Percentiles rank a stretch among this genome's conserved stretches.
These are phyloP conservation scores for Ogataea pini DNA, from an alignment of 805 yeast species.

Conservation along the genomic window DNA sequence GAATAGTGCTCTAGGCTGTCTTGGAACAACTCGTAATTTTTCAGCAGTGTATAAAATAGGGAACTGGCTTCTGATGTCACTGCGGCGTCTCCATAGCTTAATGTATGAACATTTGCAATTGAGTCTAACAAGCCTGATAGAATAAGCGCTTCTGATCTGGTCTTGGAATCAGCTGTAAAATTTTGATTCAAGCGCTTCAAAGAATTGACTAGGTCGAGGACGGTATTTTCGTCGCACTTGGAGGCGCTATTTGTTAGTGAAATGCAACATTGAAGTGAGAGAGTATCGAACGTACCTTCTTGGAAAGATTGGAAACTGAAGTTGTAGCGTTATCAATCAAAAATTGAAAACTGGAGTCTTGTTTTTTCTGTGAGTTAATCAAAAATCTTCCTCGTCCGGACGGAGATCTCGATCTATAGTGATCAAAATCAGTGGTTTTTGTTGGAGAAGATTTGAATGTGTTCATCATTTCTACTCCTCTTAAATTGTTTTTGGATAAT, in stretches of 20 bases:
- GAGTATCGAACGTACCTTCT: slow-evolving; percentile 12
- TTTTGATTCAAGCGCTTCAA: slow-evolving; percentile 22
- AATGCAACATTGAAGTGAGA: background rate
- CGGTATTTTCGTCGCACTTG: slow-evolving; percentile 18
- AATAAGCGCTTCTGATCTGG: slow-evolving; percentile 16
- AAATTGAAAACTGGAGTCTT: slow-evolving; percentile 24
- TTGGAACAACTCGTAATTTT: slow-evolving; percentile 18
- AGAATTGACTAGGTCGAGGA: slow-evolving; percentile 12
- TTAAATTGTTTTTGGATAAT: background rate
- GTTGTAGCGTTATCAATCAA: slow-evolving; percentile 17
- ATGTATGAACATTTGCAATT: slow-evolving; percentile 5
- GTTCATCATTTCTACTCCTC: slow-evolving; percentile 8
- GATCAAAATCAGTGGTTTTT: slow-evolving; percentile 7
- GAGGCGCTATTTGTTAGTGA: slow-evolving; percentile 1
- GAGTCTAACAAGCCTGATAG: slow-evolving; percentile 15
- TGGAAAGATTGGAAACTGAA: slow-evolving; percentile 5
- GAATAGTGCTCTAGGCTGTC: slow-evolving; percentile 15
- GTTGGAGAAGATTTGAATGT: slow-evolving; percentile 15
- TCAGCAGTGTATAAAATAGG: slow-evolving; percentile 14
- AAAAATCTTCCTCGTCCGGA: slow-evolving; percentile 13
- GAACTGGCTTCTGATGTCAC: slow-evolving; percentile 15
- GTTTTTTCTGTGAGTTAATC: slow-evolving; percentile 15
- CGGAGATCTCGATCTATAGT: slow-evolving; percentile 4
- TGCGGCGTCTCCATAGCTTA: slow-evolving; percentile 17
- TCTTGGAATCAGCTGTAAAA: slow-evolving; percentile 15